These are phyloP conservation scores for Tricholoma hemisulphureum DNA, from an alignment of 768 basidiomycete genomes.

Conservation along the genomic window DNA sequence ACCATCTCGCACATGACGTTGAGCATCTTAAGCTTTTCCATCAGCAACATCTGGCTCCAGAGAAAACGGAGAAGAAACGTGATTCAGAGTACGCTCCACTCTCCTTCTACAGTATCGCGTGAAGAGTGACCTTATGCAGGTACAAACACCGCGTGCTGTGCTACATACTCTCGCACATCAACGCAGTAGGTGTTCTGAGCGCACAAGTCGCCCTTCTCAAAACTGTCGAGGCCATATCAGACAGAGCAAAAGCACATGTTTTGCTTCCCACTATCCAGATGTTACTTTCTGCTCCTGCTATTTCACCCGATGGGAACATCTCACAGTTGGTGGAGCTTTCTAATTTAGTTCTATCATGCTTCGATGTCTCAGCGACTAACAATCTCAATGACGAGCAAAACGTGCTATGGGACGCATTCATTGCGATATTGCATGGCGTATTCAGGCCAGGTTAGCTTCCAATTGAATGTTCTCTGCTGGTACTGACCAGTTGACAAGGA, in stretches of 20 bases:
- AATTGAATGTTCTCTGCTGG: background rate
- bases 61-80: slow-evolving; percentile 55
- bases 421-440: slow-evolving; percentile 40
- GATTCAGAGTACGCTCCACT: slow-evolving; percentile 45
- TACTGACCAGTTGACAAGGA: slow-evolving; percentile 31
- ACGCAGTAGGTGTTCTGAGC: slow-evolving; percentile 47
- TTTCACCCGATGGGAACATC: slow-evolving; percentile 18
- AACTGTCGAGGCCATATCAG: slow-evolving; percentile 44
- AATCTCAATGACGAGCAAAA: slow-evolving; percentile 45
- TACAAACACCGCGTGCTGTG: slow-evolving; percentile 72
- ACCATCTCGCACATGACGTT: slow-evolving; percentile 61
- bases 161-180: slow-evolving; percentile 78
- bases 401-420: slow-evolving; percentile 51
- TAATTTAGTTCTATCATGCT: slow-evolving; percentile 44
- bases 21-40: slow-evolving; percentile 60
- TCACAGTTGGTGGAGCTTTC: slow-evolving; percentile 35
- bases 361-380: slow-evolving; percentile 46
- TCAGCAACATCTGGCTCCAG: slow-evolving; percentile 48
- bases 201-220: slow-evolving; percentile 57
- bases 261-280: slow-evolving; percentile 57
- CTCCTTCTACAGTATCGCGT: background rate
- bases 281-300: slow-evolving; percentile 18
- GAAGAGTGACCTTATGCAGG: slow-evolving; percentile 34
- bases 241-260: slow-evolving; percentile 47
- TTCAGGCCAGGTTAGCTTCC: slow-evolving; percentile 46